Base-by-base conservation (phyloP, 139 green algal genomes). In the Pycnococcus provasolii region DNA sequence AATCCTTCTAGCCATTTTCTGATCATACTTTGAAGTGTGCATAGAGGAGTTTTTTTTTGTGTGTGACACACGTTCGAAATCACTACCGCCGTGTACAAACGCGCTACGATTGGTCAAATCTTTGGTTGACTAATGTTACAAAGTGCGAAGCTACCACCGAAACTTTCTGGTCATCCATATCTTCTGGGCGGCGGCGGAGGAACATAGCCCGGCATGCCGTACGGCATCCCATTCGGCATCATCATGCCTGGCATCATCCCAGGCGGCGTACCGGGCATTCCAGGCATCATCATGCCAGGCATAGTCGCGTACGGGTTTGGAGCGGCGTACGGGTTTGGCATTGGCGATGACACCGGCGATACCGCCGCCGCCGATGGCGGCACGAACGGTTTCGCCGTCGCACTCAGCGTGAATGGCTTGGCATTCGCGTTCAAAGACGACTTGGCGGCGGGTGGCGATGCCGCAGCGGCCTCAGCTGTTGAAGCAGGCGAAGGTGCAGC, bases 241-340 rank as follows among this genome's bases (percentile, higher is more conserved):
- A 66, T 66, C 60, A 53, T 53, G 42, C 41, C 60, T 39, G 15
- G 47, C 46, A 60, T 68, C 39, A 42, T 42, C 2, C 39, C 26
- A 2, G 7, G 8, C 43, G 42, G 42, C 8, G 15, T 37, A 15
- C 55, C 57, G 45, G 13, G 13, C 57, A 62, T 62, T 44, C 45
- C 43, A 2, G 39, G 4, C 58, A 51, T 64, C 58, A 64, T 64
- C 15, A n/a, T 9, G 2, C 37, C 58, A 1, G 39, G 11, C 41
- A 45, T 45, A 40, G 50, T 42, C 39, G 62, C 44, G 43, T 66
- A 66, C 26, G 26, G 26, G 26, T 26, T 26, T 26, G 26, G 26
- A 26, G 13, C 60, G 2, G 60, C 15, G 44, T 54, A 57, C 9
- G 43, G 43, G 60, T 13, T 45, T 1, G 40, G n/a, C 45, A 26